Evolutionary conservation across 2,329 filamentous ascomycete species (phyloP).

Genomic region (Alternaria burnsii): DNA sequence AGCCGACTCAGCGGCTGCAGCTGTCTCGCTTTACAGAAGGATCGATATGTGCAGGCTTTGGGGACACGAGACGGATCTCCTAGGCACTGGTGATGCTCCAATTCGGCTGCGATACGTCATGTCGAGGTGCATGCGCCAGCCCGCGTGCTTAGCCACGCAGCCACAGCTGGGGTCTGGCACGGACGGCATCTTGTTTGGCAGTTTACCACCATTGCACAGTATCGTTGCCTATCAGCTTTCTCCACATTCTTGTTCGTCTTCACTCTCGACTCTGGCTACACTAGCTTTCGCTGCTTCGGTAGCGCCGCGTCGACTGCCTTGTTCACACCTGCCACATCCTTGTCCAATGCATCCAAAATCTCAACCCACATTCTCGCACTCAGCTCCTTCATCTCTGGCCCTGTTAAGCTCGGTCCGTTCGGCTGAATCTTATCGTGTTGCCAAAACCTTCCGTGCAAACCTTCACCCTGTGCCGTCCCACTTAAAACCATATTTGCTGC

Average conservation of each 20-base stretch:
- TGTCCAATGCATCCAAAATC: constrained; percentile 42
- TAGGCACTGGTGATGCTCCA: constrained; percentile 18
- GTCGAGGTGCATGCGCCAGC: background rate
- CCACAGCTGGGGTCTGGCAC: constrained; percentile 3
- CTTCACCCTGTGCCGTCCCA: constrained; percentile 45
- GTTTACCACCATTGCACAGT: background rate
- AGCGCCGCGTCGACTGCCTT: constrained; percentile 19
- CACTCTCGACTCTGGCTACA: background rate
- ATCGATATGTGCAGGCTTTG: constrained; percentile 14
- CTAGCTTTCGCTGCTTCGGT: background rate
- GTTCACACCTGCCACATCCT: constrained; percentile 35
- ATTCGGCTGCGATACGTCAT: constrained; percentile 27
- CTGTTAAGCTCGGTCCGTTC: constrained; percentile 38
- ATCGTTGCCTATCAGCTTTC: background rate
- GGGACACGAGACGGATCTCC: constrained; percentile 10
- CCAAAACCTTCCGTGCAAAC: constrained; percentile 48
- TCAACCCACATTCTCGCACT: constrained; percentile 44
- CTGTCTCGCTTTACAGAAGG: constrained; percentile 14
- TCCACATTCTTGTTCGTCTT: background rate
- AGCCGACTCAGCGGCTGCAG: constrained; percentile 27
- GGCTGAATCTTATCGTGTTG: constrained; percentile 45
- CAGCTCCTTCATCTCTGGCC: constrained; percentile 43
- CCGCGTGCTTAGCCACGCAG: constrained; percentile 14
- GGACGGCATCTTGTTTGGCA: background rate
- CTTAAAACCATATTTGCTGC: constrained; percentile 47